Evolutionary conservation across 768 basidiomycete species (phyloP).

Genomic region (Pleurotus ostreatus): DNA sequence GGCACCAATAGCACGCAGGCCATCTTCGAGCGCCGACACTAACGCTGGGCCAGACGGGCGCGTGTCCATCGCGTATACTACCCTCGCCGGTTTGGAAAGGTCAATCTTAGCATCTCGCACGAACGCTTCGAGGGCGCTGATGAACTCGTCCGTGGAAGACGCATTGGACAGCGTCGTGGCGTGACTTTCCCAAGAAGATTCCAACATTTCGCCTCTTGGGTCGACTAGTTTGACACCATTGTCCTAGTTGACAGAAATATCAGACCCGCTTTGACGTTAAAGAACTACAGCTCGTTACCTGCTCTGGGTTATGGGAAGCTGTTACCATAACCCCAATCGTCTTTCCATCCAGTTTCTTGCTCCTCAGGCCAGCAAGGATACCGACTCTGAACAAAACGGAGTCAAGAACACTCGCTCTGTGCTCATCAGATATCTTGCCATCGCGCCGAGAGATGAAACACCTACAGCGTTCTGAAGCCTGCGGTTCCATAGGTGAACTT

Average conservation of each 20-base stretch:
- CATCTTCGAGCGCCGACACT: conserved; percentile 76
- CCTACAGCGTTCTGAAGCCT: conserved; percentile 89
- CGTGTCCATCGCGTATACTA: conserved; percentile 92
- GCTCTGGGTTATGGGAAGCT: conserved; percentile 99
- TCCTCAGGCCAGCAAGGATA: conserved; percentile 83
- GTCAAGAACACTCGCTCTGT: conserved; percentile 69
- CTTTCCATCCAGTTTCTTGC: conserved; percentile 87
- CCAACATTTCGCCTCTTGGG: conserved; percentile 96
- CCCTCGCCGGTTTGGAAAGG: conserved; percentile 68
- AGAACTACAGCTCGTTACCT: conserved; percentile 43
- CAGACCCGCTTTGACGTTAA: conserved; percentile 4
- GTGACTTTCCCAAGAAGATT: conserved; percentile 86
- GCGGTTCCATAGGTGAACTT: conserved; percentile 90
- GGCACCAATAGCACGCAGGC: conserved; percentile 69
- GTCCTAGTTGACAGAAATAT: conserved; percentile 52
- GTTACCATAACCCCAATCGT: conserved; percentile 98
- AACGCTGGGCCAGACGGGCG: conserved; percentile 81
- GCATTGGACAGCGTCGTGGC: conserved; percentile 89
- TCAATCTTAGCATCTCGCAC: conserved; percentile 70
- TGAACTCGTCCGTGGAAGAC: conserved; percentile 65
- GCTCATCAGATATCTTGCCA: conserved; percentile 3
- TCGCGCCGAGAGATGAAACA: conserved; percentile 12
- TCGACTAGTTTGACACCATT: conserved; percentile 99
- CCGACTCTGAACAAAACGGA: conserved; percentile 95
- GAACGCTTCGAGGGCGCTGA: conserved; percentile 58